Evolutionary conservation across 129 eudicot species (phyloP), one percentile per base, ranked within the genome.

Genomic region (Lactuca saligna): DNA sequence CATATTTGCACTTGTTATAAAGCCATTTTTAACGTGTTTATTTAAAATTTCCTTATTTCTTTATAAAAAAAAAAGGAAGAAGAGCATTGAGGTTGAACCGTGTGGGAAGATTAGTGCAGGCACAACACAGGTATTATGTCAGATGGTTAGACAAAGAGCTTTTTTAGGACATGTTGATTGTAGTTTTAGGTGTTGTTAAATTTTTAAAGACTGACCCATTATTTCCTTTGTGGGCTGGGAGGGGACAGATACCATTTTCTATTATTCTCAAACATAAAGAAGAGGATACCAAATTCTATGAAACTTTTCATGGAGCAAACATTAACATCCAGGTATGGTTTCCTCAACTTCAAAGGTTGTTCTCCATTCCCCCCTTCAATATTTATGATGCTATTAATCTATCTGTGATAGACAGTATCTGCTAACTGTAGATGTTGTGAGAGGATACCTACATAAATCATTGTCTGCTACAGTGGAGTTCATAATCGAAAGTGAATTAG

Each of bases 261-360:
- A 64, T 84, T 56, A 32, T 50, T 63, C 82, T 87, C 72, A 90
- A 75, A 79, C 68, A 76, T 63, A 79, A 71, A 31, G 84, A 81
- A 54, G 86, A 84, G 35, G 80, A 73, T 8, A 75, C 59, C n/a
- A 87, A 78, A 48, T 82, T 87, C 54, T 87, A 87, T 74, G 97
- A 90, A 65, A 90, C 97, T 58, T 90, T 82, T 59, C 94, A 86
- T 78, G 96, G 96, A 65, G 87, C 79, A 37, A 78, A 89, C 72
- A 84, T 89, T 49, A 84, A 79, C 88, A 82, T 86, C 78, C 96
- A 89, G 96, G 93, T 84, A 72, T 11, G 75, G 14, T 31, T 61
- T 61, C 17, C 61, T 34, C 6, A 53, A 41, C 17, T 66, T 34
- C 6, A 53, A 41, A 15, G 6, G 31, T 15, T 61, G 15, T 57